Evolutionary conservation across 83 land plant species (phyloP), one percentile per base, ranked within the genome.

Genomic region (Picea mariana): DNA sequence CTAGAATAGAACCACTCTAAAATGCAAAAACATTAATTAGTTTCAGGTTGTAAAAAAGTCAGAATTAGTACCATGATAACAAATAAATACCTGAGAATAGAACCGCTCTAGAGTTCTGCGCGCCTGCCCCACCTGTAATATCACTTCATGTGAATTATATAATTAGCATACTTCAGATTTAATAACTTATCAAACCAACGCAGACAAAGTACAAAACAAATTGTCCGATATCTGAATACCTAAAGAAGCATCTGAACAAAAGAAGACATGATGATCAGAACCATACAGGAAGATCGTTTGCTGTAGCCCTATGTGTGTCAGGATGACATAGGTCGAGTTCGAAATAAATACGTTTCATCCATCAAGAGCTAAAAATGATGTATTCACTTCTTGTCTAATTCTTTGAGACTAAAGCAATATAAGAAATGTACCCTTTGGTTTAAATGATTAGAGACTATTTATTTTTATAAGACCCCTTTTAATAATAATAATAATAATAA

Each of bases 71-170:
- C 12, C 55, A 49, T 9, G 55, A 49, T 49, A 62, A 62, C 7
- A 62, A 17, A 62, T 17, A 62, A 62, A 62, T 62, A 68, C 73
- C 73, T 68, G 31, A 31, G 44, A 16, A 68, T 68, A 34, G 44
- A 68, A 34, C 73, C 73, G 34, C 20, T 68, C 31, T 68, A 68
- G 27, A 68, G 73, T 68, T 68, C 73, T 68, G 18, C 73, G 73
- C 38, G 73, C 73, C 27, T 68, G 73, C 44, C 73, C 73, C 73
- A 68, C 73, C 73, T 68, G 73, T 40, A 68, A 7, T 17, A 68
- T 8, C 31, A 16, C 44, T 68, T 68, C 18, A 68, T 24, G 34
- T 68, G 18, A 68, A 68, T 34, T 16, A 68, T n/a, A 15, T 24
- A 16, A 68, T 68, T 68, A 68, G 73, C 73, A 68, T 16, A 15